Conservation (phyloP, 768 basidiomycete species). For the Leucocoprinus sp. region DNA sequence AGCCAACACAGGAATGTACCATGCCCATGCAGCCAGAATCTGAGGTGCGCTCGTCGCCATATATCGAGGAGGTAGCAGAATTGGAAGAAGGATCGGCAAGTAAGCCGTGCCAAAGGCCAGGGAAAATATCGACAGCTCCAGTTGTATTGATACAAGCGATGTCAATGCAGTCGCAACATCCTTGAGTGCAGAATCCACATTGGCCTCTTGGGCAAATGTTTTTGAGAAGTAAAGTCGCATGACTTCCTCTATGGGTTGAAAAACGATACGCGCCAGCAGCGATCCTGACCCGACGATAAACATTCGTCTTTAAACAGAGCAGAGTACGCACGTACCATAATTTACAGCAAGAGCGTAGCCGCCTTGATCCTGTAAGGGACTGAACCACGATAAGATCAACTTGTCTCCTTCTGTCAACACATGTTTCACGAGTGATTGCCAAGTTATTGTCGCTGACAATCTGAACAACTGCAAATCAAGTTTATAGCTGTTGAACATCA, state of each 20-base stretch:
- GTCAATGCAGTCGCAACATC: slow-evolving; percentile 45
- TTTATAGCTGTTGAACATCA: slow-evolving; percentile 2
- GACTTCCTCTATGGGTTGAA: slow-evolving; percentile 95
- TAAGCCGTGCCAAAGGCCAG: slow-evolving; percentile 70
- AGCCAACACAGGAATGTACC: slow-evolving; percentile 84
- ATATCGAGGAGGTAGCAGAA: slow-evolving; percentile 68
- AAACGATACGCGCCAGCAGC: slow-evolving; percentile 82
- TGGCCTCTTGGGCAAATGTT: slow-evolving; percentile 25
- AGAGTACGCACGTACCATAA: slow-evolving; percentile 57
- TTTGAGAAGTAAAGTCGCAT: slow-evolving; percentile 85
- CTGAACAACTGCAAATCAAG: slow-evolving; percentile 36
- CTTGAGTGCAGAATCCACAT: slow-evolving; percentile 16
- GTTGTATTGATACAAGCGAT: slow-evolving; percentile 59
- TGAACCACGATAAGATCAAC: slow-evolving; percentile 76
- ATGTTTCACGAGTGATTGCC: slow-evolving; percentile 88
- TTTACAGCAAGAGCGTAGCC: slow-evolving; percentile 95
- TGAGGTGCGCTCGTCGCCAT: slow-evolving; percentile 69
- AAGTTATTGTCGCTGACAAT: slow-evolving; percentile 77
- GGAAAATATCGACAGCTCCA: slow-evolving; percentile 59
- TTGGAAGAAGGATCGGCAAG: slow-evolving; percentile 54
- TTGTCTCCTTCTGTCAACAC: slow-evolving; percentile 95
- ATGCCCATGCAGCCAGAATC: slow-evolving; percentile 74
- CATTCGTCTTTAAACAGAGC: neutral
- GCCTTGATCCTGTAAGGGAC: slow-evolving; percentile 81
- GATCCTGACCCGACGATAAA: slow-evolving; percentile 68